A percentile compares a stretch with the other conserved stretches of the same genome.
Evolutionary conservation across 2,329 filamentous ascomycete species (phyloP).

Genomic region (Fusarium odoratissimum): DNA sequence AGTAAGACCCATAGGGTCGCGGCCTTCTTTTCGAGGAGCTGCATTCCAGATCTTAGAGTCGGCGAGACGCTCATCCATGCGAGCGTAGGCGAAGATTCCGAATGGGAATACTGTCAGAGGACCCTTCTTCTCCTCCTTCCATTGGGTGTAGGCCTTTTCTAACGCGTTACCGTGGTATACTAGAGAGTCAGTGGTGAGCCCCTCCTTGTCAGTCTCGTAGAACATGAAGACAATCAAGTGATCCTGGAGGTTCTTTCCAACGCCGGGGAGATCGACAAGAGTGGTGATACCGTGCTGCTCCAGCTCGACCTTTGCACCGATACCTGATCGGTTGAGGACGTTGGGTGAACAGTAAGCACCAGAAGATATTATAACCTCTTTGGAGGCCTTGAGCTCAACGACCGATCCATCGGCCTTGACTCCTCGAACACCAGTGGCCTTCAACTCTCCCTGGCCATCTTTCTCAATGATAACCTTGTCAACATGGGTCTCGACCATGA

Average conservation of each 20-base stretch:
- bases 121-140: slow-evolving; percentile 68
- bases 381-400: slow-evolving; percentile 54
- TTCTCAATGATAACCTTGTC: slow-evolving; percentile 63
- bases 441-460: slow-evolving; percentile 48
- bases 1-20: slow-evolving; percentile 72
- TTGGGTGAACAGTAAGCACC: slow-evolving; percentile 64
- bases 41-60: slow-evolving; percentile 66
- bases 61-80: slow-evolving; percentile 69
- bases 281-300: slow-evolving; percentile 55
- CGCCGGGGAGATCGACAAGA: slow-evolving; percentile 58
- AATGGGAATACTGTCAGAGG: slow-evolving; percentile 72
- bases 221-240: slow-evolving; percentile 68
- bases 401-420: slow-evolving; percentile 56
- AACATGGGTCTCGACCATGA: slow-evolving; percentile 61
- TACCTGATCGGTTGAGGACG: slow-evolving; percentile 64
- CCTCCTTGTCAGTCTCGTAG: slow-evolving; percentile 65
- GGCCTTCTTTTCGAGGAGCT: slow-evolving; percentile 59
- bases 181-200: slow-evolving; percentile 64
- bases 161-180: slow-evolving; percentile 66
- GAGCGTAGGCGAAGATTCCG: slow-evolving; percentile 69
- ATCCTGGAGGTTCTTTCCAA: slow-evolving; percentile 64
- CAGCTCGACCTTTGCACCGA: slow-evolving; percentile 59
- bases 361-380: slow-evolving; percentile 55
- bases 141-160: slow-evolving; percentile 62
- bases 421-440: slow-evolving; percentile 57